A percentile compares a stretch with the other conserved stretches of the same genome.
Conservation (phyloP, 2,329 filamentous ascomycete species). For the Phyllosticta capitalensis region DNA sequence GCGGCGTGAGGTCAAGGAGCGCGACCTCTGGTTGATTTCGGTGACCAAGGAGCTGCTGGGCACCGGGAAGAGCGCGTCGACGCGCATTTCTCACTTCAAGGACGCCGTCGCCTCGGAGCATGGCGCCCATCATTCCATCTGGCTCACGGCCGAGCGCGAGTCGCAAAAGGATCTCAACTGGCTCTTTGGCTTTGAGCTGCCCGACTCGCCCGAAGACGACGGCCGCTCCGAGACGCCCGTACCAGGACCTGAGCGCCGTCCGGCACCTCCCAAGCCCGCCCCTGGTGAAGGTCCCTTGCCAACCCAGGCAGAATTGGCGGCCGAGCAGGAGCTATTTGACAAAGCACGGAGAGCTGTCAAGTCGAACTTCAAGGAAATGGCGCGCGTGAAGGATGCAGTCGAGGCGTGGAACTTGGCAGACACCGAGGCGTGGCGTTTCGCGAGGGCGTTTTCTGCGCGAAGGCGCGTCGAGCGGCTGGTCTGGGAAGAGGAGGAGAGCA, state of each 20-base stretch:
- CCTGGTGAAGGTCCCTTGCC: slow-evolving; percentile 43
- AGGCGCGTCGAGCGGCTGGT: slow-evolving; percentile 51
- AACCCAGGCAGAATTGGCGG: slow-evolving; percentile 42
- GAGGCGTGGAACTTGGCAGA: slow-evolving; percentile 54
- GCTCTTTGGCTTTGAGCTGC: slow-evolving; percentile 79
- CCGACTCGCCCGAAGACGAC: slow-evolving; percentile 33
- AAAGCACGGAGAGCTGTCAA: slow-evolving; percentile 38
- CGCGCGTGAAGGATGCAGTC: slow-evolving; percentile 32
- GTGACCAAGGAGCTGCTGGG: slow-evolving; percentile 63
- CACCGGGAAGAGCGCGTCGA: slow-evolving; percentile 50
- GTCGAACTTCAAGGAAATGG: slow-evolving; percentile 24
- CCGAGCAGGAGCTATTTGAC: slow-evolving; percentile 48
- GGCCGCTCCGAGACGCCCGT: slow-evolving; percentile 50
- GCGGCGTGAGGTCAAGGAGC: slow-evolving; percentile 52
- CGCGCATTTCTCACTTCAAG: slow-evolving; percentile 67
- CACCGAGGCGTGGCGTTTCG: slow-evolving; percentile 68
- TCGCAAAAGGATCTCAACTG: slow-evolving; percentile 70
- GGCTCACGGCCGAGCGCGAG: slow-evolving; percentile 62
- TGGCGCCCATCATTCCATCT: slow-evolving; percentile 52
- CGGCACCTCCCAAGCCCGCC: slow-evolving; percentile 27
- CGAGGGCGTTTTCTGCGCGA: slow-evolving; percentile 56
- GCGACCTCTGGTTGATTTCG: slow-evolving; percentile 69
- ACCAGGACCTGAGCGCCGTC: slow-evolving; percentile 46
- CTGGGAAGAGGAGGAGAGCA: slow-evolving; percentile 63
- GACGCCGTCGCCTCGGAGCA: slow-evolving; percentile 62